These are phyloP conservation scores for Suhomyces canberraensis DNA, from an alignment of 805 yeast species.

Conservation along the genomic window DNA sequence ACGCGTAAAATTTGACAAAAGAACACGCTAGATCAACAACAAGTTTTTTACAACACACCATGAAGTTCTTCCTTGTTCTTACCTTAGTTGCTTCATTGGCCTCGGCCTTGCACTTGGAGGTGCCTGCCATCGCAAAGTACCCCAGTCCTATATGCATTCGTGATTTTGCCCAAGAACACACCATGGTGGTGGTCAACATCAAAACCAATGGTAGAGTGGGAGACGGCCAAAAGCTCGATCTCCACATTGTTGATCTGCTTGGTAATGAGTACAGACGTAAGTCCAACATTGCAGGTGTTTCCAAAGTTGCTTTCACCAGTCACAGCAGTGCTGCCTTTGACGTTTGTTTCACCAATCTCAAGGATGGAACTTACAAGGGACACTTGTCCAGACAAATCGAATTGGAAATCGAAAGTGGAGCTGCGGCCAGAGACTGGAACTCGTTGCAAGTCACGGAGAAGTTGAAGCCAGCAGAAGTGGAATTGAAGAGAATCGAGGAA, in stretches of 20 bases:
- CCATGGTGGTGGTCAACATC: constrained; percentile 81
- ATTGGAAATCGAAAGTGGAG: constrained; percentile 90
- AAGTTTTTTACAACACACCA: constrained; percentile 1
- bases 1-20: constrained; percentile 11
- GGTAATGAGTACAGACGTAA: constrained; percentile 81
- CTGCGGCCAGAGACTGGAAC: constrained; percentile 98
- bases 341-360: constrained; percentile 75
- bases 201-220: constrained; percentile 71
- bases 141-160: constrained; percentile 78
- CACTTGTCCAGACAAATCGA: constrained; percentile 67
- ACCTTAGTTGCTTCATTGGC: constrained; percentile 20
- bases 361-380: constrained; percentile 15
- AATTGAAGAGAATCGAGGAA: constrained; percentile 82
- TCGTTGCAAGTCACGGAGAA: constrained; percentile 89
- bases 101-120: constrained; percentile 48
- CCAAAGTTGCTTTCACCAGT: constrained; percentile 80
- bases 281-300: constrained; percentile 69
- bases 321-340: constrained; percentile 83
- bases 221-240: constrained; percentile 80
- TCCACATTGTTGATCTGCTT: constrained; percentile 67
- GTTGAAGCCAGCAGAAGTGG: constrained; percentile 89
- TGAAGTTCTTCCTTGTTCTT: constrained; percentile 13
- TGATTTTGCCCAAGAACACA: constrained; percentile 83
- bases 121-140: constrained; percentile 42
- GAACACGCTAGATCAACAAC: constrained; percentile 12